A percentile compares a stretch with the other conserved stretches of the same genome.
Evolutionary conservation across 495 filamentous ascomycete genomes (phyloP).

Genomic region (Immersiella caudata): DNA sequence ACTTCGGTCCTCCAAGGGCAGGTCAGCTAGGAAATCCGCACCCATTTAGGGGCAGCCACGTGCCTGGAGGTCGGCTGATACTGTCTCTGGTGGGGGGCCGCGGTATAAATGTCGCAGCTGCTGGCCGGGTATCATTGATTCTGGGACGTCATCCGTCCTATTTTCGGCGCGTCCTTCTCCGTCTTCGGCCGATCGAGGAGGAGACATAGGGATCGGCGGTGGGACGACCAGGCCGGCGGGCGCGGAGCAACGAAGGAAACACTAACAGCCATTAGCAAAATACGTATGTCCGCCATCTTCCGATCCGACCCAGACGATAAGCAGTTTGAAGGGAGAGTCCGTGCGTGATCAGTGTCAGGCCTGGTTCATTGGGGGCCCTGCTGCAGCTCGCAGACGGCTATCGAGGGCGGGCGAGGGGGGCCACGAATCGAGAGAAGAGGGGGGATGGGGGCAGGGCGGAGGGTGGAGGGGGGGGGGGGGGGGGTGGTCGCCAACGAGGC

Average conservation of each 20-base stretch:
- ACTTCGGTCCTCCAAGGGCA: constrained; percentile 2
- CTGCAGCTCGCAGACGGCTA: constrained; percentile 34
- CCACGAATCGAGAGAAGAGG: constrained; percentile 27
- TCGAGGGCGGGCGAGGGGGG: constrained; percentile 19
- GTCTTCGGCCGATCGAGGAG: constrained; percentile 16
- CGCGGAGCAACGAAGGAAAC: background rate
- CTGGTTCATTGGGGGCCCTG: constrained; percentile 21
- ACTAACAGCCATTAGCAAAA: background rate
- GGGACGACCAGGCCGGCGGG: background rate
- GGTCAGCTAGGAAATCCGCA: background rate
- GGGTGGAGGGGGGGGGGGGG: constrained; percentile 13
- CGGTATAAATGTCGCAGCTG: constrained; percentile 32
- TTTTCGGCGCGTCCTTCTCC: constrained; percentile 18
- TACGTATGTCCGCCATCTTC: background rate
- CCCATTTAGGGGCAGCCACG: constrained; percentile 38
- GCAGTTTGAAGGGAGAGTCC: constrained; percentile 1
- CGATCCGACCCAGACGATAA: constrained; percentile 13
- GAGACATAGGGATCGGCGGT: background rate
- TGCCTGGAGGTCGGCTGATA: constrained; percentile 28
- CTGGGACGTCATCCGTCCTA: constrained; percentile 14
- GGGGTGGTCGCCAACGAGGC: constrained; percentile 17
- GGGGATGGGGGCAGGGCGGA: constrained; percentile 19
- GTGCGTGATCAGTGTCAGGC: constrained; percentile 18
- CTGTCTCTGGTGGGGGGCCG: constrained; percentile 21
- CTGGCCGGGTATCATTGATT: constrained; percentile 13